Evolutionary conservation across 2,329 filamentous ascomycete species (phyloP).

Genomic region (Fusarium torulosum): DNA sequence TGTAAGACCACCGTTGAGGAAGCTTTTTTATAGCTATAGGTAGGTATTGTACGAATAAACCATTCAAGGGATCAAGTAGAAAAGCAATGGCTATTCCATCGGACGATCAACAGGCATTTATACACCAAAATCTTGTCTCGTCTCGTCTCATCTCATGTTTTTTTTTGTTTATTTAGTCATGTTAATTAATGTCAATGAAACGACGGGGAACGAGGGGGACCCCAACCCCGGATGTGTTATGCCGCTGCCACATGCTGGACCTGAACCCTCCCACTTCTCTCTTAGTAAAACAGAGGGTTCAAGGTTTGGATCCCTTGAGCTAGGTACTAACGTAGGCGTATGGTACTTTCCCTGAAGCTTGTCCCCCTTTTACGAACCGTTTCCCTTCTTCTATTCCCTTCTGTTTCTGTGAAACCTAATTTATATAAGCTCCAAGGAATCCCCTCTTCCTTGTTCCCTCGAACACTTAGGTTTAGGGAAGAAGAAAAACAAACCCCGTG

Average conservation of each 20-base stretch:
- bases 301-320: constrained; percentile 34
- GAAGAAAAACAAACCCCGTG: constrained; percentile 7
- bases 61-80: constrained; percentile 13
- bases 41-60: background rate
- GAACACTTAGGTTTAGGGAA: constrained; percentile 14
- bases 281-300: constrained; percentile 7
- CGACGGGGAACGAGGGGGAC: constrained; percentile 16
- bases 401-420: background rate
- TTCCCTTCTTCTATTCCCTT: constrained; percentile 8
- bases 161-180: background rate
- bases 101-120: constrained; percentile 30
- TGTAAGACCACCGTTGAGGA: constrained; percentile 6
- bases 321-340: background rate
- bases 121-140: constrained; percentile 24
- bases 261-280: background rate
- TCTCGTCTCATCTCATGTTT: constrained; percentile 15
- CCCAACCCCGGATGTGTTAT: constrained; percentile 40
- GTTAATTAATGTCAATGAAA: constrained; percentile 11
- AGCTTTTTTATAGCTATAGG: background rate
- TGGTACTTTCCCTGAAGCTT: constrained; percentile 13
- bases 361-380: constrained; percentile 29
- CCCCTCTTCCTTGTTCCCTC: constrained; percentile 19
- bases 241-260: constrained; percentile 16
- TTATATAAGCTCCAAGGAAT: constrained; percentile 35
- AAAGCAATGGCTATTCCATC: constrained; percentile 32